These are phyloP conservation scores for Zizania latifolia DNA, from an alignment of 176 grass and related monocot genomes.

Conservation along the genomic window DNA sequence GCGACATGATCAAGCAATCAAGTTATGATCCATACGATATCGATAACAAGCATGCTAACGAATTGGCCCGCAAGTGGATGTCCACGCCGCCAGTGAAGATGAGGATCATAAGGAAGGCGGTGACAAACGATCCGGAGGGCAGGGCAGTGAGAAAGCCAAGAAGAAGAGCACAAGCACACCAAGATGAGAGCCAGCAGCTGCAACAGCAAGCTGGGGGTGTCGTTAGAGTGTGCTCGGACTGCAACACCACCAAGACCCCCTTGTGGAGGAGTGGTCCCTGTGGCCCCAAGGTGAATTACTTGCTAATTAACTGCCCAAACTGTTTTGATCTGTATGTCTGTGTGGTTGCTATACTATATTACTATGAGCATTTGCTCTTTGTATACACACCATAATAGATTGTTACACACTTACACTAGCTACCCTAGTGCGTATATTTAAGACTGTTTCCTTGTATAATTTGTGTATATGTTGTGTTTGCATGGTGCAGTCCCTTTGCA, in stretches of 20 bases:
- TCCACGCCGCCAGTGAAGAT: conserved; percentile 46
- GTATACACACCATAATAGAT: too few species aligned
- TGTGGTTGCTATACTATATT: neutral
- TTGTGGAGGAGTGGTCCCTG: conserved; percentile 93
- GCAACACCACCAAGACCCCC: conserved; percentile 93
- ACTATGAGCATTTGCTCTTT: neutral
- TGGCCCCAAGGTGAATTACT: conserved; percentile 74
- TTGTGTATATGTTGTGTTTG: too few species aligned
- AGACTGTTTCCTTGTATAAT: too few species aligned
- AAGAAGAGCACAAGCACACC: conserved; percentile 34
- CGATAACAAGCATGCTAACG: neutral
- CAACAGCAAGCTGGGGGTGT: conserved; percentile 38
- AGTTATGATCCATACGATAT: conserved; percentile 32
- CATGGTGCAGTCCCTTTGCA: too few species aligned
- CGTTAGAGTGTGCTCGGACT: conserved; percentile 85
- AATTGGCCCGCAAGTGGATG: conserved; percentile 44
- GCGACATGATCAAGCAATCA: conserved; percentile 46
- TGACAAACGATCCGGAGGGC: conserved; percentile 17
- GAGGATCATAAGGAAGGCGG: conserved; percentile 58
- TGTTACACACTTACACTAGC: too few species aligned
- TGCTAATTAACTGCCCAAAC: conserved; percentile 5
- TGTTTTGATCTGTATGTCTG: conserved; percentile 7
- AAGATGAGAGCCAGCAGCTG: conserved; percentile 35
- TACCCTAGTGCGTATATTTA: too few species aligned
- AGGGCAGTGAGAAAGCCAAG: conserved; percentile 46